These are phyloP conservation scores for Rhynchosporium agropyri DNA, from an alignment of 2,329 filamentous ascomycete species.

Conservation along the genomic window DNA sequence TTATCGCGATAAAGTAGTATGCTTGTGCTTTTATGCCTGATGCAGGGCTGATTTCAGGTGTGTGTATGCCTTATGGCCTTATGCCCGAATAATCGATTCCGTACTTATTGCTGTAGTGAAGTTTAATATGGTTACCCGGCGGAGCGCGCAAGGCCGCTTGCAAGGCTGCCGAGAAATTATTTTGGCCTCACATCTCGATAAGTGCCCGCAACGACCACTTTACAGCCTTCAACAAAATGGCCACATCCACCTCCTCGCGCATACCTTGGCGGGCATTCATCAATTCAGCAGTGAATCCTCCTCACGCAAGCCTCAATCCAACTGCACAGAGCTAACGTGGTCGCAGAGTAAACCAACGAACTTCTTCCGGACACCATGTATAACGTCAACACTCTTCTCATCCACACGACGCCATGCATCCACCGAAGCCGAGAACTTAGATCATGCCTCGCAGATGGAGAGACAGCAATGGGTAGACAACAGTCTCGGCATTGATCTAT, in stretches of 20 bases:
- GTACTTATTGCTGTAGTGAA: too few relatives aligned
- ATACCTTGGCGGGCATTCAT: conserved; percentile 34
- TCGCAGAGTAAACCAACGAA: conserved; percentile 14
- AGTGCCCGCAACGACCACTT: conserved; percentile 6
- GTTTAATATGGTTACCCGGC: too few relatives aligned
- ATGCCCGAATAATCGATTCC: too few relatives aligned
- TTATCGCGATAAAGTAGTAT: too few relatives aligned
- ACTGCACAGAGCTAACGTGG: conserved; percentile 5
- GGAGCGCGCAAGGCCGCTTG: not conserved
- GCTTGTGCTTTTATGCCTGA: too few relatives aligned
- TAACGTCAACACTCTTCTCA: not conserved
- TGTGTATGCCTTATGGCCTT: too few relatives aligned
- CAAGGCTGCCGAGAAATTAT: conserved; percentile 28
- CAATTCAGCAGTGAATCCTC: conserved; percentile 28
- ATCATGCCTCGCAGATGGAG: conserved; percentile 4
- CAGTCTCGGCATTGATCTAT: conserved; percentile 4
- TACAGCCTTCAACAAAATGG: conserved; percentile 27
- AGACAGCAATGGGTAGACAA: conserved; percentile 12
- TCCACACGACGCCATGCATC: conserved; percentile 12
- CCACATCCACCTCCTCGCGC: conserved; percentile 34
- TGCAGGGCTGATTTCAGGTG: too few relatives aligned
- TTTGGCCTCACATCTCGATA: conserved; percentile 14
- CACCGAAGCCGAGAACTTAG: not conserved
- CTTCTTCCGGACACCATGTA: conserved; percentile 11
- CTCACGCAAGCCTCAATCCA: not conserved